Base-by-base conservation (phyloP, 192 early-diverging fungal genomes). In the Chytriomyces confervae region DNA sequence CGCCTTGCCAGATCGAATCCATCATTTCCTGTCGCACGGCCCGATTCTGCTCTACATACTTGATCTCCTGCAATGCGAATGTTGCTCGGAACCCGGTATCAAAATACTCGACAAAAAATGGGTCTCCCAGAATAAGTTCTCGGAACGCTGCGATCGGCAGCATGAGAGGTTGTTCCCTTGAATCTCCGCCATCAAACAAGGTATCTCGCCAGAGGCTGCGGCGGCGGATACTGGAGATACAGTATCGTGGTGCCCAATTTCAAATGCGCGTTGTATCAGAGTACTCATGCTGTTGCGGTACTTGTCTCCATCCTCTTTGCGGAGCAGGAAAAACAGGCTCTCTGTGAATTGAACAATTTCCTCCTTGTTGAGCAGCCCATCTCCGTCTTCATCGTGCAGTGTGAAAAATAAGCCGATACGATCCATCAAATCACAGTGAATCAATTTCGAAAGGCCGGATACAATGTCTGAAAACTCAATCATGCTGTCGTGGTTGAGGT, bases 281-380 rank as follows among this genome's bases (percentile, higher is more conserved):
- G 83, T 85, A 29, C 86, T 89, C 29, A 93, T 85, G 23, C 86
- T 72, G 36, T 83, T 85, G 50, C 94, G 64, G 76, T 92, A 86
- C 57, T 75, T n/a, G n/a, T n/a, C n/a, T n/a, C n/a, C n/a, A n/a
- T n/a, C n/a, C n/a, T n/a, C n/a, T n/a, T n/a, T n/a, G 2, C 92
- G 79, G 57, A 92, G 84, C 1, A 98, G 84, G 76, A 94, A 97
- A 69, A 95, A 86, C 6, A 98, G 79, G 50, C 92, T 91, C 84
- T 97, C 95, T 1, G 93, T 93, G 66, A 97, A 84, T 51, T 91
- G 89, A 72, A 96, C 90, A 47, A 96, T 87, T 68, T 98, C 93
- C 47, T 93, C 88, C 46, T 94, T 90, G 45, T 75, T 89, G 61
- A 97, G 81, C 11, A 84, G 77, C 1, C 87, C 91, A 62, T 93